Percentiles rank a stretch among this genome's conserved stretches.
These are phyloP conservation scores for Penicillium sp. DNA, from an alignment of 2,329 filamentous ascomycete genomes.

Conservation along the genomic window DNA sequence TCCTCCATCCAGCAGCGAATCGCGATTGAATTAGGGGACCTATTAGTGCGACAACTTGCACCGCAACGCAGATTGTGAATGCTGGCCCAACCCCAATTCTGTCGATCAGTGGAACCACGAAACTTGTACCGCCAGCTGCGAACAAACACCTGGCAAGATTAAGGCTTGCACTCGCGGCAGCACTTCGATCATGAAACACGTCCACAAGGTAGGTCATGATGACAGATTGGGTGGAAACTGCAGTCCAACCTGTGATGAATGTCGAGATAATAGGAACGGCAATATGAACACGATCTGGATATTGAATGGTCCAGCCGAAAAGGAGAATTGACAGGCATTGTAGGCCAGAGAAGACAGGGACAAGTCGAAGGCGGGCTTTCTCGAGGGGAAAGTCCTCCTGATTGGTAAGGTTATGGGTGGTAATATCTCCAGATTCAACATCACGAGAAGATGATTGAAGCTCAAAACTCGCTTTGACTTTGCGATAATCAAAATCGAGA, in stretches of 20 bases:
- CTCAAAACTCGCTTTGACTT: constrained; percentile 44
- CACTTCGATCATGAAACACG: constrained; percentile 57
- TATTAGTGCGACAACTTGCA: constrained; percentile 55
- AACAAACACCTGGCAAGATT: constrained; percentile 61
- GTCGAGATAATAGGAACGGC: constrained; percentile 58
- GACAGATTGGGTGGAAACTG: constrained; percentile 56
- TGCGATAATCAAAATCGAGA: constrained; percentile 59
- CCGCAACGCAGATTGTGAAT: constrained; percentile 55
- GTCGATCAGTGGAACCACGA: constrained; percentile 58
- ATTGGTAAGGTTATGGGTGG: neutral
- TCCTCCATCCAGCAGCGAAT: constrained; percentile 49
- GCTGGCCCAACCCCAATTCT: constrained; percentile 54
- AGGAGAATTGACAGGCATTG: constrained; percentile 56
- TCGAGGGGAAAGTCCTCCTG: constrained; percentile 54
- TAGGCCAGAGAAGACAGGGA: constrained; percentile 53
- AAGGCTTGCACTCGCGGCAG: constrained; percentile 59
- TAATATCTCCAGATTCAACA: neutral
- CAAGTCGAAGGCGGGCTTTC: constrained; percentile 57
- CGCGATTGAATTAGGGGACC: constrained; percentile 55
- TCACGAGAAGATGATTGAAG: neutral
- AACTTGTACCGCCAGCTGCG: constrained; percentile 59
- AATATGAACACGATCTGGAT: constrained; percentile 51
- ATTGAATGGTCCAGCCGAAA: constrained; percentile 62
- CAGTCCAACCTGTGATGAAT: constrained; percentile 61
- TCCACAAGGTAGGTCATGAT: constrained; percentile 62